Evolutionary conservation across 2,329 filamentous ascomycete genomes (phyloP).

Genomic region (Aspergillus terreus): DNA sequence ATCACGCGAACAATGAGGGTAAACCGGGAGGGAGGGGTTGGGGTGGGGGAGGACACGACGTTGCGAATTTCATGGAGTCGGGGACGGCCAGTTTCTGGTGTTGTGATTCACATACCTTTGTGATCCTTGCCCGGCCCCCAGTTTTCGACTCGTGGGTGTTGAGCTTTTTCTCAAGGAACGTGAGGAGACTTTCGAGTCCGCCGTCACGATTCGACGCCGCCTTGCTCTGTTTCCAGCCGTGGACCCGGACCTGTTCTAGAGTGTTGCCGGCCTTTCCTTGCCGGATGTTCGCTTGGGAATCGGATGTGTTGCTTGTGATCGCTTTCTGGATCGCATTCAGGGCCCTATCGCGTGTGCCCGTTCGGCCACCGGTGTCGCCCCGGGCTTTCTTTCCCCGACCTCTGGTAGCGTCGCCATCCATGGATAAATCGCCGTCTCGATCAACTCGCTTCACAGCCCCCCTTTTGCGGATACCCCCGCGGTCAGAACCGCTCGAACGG

Average conservation of each 20-base stretch:
- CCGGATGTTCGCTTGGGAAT: conserved; percentile 38
- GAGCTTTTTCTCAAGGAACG: conserved; percentile 69
- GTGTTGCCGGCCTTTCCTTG: conserved; percentile 27
- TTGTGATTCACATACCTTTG: conserved; percentile 68
- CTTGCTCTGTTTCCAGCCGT: conserved; percentile 66
- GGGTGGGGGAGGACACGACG: conserved; percentile 27
- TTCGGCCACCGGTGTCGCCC: conserved; percentile 25
- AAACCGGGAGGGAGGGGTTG: conserved; percentile 20
- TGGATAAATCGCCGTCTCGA: conserved; percentile 60
- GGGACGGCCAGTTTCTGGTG: conserved; percentile 39
- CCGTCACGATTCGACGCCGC: conserved; percentile 64
- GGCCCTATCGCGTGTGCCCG: conserved; percentile 27
- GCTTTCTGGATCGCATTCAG: conserved; percentile 36
- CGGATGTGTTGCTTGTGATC: conserved; percentile 24
- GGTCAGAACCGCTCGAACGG: conserved; percentile 29
- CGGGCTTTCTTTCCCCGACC: conserved; percentile 34
- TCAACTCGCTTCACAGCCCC: conserved; percentile 46
- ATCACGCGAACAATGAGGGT: conserved; percentile 39
- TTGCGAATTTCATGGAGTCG: conserved; percentile 32
- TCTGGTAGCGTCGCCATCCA: conserved; percentile 47
- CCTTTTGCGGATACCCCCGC: conserved; percentile 53
- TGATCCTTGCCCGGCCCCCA: conserved; percentile 59
- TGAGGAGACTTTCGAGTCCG: conserved; percentile 61
- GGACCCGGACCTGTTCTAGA: conserved; percentile 44
- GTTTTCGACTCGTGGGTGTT: conserved; percentile 48